Base-by-base conservation (phyloP, 108 stramenopile genomes). In the Skeletonema menzelii region DNA sequence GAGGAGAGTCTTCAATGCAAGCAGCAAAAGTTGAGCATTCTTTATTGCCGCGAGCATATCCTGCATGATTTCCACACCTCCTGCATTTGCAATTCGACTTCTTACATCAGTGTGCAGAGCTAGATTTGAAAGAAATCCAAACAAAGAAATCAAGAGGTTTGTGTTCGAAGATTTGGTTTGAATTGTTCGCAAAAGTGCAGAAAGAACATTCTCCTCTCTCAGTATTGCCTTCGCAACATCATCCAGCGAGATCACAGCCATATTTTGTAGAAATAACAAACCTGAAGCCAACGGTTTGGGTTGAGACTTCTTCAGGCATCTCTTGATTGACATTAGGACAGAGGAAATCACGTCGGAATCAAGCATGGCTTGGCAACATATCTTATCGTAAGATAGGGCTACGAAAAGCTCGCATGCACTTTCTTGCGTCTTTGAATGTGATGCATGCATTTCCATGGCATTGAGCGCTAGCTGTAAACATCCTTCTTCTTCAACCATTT, bases 291-390 rank as follows among this genome's bases (percentile, higher is more conserved):
- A 49, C 4, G 60, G 34, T 35, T 62, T 37, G 15, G 57, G 27
- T n/a, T 42, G 14, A n/a, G 15, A n/a, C 58, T 71, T 64, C 3
- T 57, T 70, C 7, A 69, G 65, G 22, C 66, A 66, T 10, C 70
- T 46, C 20, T 38, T 59, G 55, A 78, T 78, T 2, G 69, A 70
- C 35, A 56, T 30, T 20, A 67, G 20, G 24, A 78, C 77, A 2
- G 53, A 44, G 37, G n/a, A 22, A 17, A 70, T 59, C 22, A 65
- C 57, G 34, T 70, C 58, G 12, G 59, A 64, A 20, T 71, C 42
- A 44, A 67, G 63, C 59, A 65, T 78, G 17, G 59, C 34, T n/a
- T 65, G 34, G 27, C 76, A 77, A 44, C 69, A 77, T 55, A 58
- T 46, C 17, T 46, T 14, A 35, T 77, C 69, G 14, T 70, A 70